These are phyloP conservation scores for Candida quercuum DNA, from an alignment of 805 yeast genomes.

Conservation along the genomic window DNA sequence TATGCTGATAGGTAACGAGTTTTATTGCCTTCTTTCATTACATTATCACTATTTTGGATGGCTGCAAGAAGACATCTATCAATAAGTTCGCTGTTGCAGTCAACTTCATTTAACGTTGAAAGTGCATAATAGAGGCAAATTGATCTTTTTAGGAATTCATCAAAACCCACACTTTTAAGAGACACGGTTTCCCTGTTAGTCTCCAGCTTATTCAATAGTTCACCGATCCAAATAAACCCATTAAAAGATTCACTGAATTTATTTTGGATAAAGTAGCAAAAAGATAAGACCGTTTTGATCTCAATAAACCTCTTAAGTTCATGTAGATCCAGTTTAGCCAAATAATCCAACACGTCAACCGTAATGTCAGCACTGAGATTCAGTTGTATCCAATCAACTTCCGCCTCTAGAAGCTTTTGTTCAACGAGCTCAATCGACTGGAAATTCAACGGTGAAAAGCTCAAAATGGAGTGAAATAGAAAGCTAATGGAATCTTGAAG, in stretches of 20 bases:
- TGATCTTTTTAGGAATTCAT: neutral
- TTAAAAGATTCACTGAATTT: neutral
- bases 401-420: no score
- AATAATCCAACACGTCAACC: no score
- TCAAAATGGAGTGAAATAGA: no score
- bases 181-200: neutral
- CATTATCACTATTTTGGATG: neutral
- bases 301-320: neutral
- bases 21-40: neutral
- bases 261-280: neutral
- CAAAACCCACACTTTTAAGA: neutral
- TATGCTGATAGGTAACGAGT: constrained; percentile 1
- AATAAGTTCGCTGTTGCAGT: no score
- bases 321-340: no score
- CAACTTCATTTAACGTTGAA: no score
- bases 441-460: no score
- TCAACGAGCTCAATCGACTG: no score
- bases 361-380: no score
- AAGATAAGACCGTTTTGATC: neutral
- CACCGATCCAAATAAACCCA: neutral
- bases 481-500: no score
- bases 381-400: no score
- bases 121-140: no score
- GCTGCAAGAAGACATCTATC: neutral
- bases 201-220: neutral